Base-by-base conservation (phyloP, 176 grass and related monocot genomes). In the Urochloa ruziziensis region DNA sequence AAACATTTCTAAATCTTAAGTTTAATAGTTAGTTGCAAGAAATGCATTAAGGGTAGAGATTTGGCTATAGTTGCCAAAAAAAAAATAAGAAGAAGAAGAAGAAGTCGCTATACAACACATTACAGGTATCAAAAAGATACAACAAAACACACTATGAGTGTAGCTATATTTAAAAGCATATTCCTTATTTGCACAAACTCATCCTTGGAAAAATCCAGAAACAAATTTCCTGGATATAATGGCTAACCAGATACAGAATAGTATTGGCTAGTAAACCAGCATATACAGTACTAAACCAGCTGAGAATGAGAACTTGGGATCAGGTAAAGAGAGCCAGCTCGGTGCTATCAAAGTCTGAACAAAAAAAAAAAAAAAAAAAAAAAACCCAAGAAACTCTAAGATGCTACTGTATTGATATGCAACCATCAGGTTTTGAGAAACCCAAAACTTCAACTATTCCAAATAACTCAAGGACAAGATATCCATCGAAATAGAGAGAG, bases 391-490 rank as follows among this genome's bases (percentile, higher is more conserved):
- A 57, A 39, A 88, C 59, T 0, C 28, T 10, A 29, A 66, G 18
- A 5, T 51, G 5, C 12, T 10, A 3, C 59, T 84, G 39, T 48
- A 35, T 78, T 64, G 43, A 51, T 39, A 78, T 73, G 39, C 6
- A 33, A 18, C 15, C 11, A 28, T 46, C 1, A 40, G 15, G n/a
- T n/a, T 32, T 53, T 71, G 14, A 37, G 4, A 21, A 76, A 51
- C 18, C 7, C 10, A 4, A 63, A 73, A 57, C n/a, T 77, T 67
- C 37, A 65, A 56, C 69, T 44, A 75, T n/a, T 85, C 24, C 5
- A 85, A 85, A 81, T 34, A 57, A 81, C 21, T 29, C 14, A 19
- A 54, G 27, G 11, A 13, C 56, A 76, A 43, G n/a, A 74, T 29
- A 13, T 25, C 47, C 12, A 80, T 37, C 10, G 28, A 46, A 74